Conservation (phyloP, 2,329 filamentous ascomycete genomes). For the Cladosporium oxysporum region DNA sequence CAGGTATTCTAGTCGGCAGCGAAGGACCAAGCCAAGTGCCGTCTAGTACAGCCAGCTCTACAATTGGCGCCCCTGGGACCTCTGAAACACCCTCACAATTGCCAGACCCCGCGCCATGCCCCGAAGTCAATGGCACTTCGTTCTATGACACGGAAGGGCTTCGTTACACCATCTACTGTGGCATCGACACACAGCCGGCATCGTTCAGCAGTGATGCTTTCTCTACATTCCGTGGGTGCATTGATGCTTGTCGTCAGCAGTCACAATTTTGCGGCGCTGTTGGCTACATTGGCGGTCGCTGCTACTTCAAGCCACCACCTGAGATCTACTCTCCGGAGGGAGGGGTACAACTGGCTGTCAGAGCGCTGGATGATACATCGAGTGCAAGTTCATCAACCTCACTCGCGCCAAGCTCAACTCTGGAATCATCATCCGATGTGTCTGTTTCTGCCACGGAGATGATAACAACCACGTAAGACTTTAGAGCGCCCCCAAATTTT, state of each 20-base stretch:
- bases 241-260: background rate
- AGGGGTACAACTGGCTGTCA: background rate
- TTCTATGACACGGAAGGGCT: background rate
- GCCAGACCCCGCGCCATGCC: background rate
- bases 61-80: background rate
- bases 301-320: constrained; percentile 10
- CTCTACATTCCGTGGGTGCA: background rate
- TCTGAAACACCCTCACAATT: background rate
- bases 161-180: background rate
- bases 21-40: background rate
- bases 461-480: background rate
- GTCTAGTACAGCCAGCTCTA: background rate
- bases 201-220: background rate
- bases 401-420: background rate
- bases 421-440: background rate
- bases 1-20: constrained; percentile 15
- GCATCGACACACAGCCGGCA: background rate
- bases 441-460: background rate
- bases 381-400: background rate
- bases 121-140: background rate
- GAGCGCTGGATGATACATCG: background rate
- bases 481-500: background rate
- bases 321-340: background rate
- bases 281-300: background rate
- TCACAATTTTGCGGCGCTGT: background rate